Evolutionary conservation across 83 land plant species (phyloP).

Genomic region (Picea abies): DNA sequence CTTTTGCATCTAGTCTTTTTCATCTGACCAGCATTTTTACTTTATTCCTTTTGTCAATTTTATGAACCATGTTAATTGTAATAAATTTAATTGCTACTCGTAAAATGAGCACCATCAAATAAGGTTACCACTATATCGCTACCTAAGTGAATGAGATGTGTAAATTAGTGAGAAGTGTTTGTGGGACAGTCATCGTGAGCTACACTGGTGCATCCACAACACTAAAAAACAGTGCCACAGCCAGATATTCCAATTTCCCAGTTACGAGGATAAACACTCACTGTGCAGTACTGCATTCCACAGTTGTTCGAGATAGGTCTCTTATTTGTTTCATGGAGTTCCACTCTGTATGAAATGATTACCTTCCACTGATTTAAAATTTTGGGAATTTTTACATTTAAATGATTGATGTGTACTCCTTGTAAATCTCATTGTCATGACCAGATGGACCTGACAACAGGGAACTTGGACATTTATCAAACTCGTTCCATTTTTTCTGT

Average conservation of each 20-base stretch:
- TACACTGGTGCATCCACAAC: neutral
- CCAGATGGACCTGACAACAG: neutral
- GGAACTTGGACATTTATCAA: no score
- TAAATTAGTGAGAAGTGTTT: neutral
- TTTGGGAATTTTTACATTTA: no score
- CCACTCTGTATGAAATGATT: neutral
- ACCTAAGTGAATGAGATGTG: neutral
- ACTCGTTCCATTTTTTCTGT: neutral
- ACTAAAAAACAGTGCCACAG: neutral
- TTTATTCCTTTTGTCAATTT: no score
- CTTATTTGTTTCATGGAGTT: neutral
- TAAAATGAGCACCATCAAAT: neutral
- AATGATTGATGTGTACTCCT: neutral
- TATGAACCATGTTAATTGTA: no score
- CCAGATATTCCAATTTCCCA: neutral
- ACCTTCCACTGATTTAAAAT: neutral
- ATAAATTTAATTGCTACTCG: neutral
- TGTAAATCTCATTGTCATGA: neutral
- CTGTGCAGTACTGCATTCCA: neutral
- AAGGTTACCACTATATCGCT: constrained; percentile 2
- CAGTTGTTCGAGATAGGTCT: neutral
- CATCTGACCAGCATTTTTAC: no score
- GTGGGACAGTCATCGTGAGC: neutral
- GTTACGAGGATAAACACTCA: neutral
- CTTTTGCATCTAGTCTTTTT: neutral